A percentile compares a stretch with the other conserved stretches of the same genome.
Evolutionary conservation across 2,329 filamentous ascomycete species (phyloP).

Genomic region (Venturia carpophila): DNA sequence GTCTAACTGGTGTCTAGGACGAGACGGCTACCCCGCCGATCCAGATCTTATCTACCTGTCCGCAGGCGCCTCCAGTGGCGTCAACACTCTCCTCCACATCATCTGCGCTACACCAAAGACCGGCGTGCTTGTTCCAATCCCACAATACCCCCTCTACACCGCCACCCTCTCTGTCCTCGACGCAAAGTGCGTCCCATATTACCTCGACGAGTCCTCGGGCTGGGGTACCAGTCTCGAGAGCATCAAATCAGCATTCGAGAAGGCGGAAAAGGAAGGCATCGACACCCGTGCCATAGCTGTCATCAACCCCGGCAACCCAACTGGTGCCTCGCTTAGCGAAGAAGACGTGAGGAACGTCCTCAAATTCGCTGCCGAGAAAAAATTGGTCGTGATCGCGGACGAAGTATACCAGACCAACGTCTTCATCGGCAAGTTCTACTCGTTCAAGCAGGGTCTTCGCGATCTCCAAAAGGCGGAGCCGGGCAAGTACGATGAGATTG

Average conservation of each 20-base stretch:
- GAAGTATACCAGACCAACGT: constrained; percentile 99
- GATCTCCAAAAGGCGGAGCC: constrained; percentile 62
- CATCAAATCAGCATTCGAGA: constrained; percentile 64
- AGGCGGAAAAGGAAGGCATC: constrained; percentile 67
- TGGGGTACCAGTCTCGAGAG: constrained; percentile 84
- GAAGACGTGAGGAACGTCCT: constrained; percentile 78
- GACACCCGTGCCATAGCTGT: constrained; percentile 91
- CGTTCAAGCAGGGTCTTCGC: constrained; percentile 85
- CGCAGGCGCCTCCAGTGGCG: constrained; percentile 83
- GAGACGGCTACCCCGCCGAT: constrained; percentile 81
- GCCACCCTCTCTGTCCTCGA: constrained; percentile 81
- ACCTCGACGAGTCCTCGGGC: constrained; percentile 73
- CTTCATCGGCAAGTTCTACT: constrained; percentile 87
- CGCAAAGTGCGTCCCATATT: constrained; percentile 84
- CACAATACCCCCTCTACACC: constrained; percentile 96
- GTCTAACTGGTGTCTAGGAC: constrained; percentile 40
- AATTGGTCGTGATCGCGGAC: constrained; percentile 84
- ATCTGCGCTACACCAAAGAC: constrained; percentile 71
- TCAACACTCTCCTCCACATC: constrained; percentile 85
- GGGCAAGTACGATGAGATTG: constrained; percentile 72
- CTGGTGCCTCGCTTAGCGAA: constrained; percentile 73
- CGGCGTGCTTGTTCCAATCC: constrained; percentile 88
- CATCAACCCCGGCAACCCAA: constrained; percentile 98
- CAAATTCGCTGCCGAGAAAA: constrained; percentile 75
- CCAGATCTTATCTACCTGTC: constrained; percentile 81